Conservation (phyloP, 257 asterid species). For the Ilex aquifolium region DNA sequence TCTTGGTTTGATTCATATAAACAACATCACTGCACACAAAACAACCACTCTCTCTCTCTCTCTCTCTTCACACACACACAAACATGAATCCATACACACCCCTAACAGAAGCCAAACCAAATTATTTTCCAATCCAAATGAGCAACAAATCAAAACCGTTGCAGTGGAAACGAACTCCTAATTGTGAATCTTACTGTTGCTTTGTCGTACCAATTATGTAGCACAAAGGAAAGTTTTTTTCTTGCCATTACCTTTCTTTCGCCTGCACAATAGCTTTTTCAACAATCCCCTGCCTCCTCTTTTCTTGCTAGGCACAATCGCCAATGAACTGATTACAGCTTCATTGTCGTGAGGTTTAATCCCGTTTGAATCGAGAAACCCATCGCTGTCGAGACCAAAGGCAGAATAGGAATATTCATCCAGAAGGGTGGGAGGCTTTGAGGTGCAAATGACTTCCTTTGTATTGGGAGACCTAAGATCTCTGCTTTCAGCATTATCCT, state of each 20-base stretch:
- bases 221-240: conserved; percentile 8
- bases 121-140: no score
- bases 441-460: conserved; percentile 21
- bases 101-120: no score
- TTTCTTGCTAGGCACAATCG: conserved; percentile 55
- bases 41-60: no score
- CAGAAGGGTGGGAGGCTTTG: conserved; percentile 2
- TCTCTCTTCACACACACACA: no score
- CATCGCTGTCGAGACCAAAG: conserved; percentile 12
- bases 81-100: no score
- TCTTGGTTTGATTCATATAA: no score
- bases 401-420: conserved; percentile 23
- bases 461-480: conserved; percentile 23
- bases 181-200: no score
- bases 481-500: conserved; percentile 36
- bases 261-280: conserved; percentile 50
- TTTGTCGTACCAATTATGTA: no score
- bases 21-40: no score
- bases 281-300: conserved; percentile 43
- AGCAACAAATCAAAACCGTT: no score
- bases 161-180: no score
- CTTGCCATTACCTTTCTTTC: conserved; percentile 45
- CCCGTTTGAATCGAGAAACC: conserved; percentile 17
- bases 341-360: conserved; percentile 21
- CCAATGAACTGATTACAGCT: conserved; percentile 31